Evolutionary conservation across 1,284 basidiomycete species (phyloP).

Genomic region (Ustilago loliicola): DNA sequence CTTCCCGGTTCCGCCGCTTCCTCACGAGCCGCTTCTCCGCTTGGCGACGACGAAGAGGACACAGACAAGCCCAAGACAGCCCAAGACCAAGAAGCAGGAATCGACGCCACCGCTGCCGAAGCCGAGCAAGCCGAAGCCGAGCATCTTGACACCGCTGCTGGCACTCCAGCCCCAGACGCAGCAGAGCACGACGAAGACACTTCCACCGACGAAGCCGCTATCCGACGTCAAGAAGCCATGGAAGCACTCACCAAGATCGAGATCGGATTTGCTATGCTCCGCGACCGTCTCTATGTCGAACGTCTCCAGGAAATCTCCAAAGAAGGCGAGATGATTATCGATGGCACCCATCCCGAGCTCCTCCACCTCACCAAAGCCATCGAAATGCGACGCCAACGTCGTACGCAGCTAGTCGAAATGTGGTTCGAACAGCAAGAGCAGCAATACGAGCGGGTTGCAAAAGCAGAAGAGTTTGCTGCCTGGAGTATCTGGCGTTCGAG

Average conservation of each 20-base stretch:
- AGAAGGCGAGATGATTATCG: conserved; percentile 74
- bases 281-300: conserved; percentile 75
- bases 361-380: conserved; percentile 77
- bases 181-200: conserved; percentile 56
- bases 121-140: conserved; percentile 37
- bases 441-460: conserved; percentile 80
- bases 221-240: conserved; percentile 72
- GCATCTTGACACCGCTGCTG: conserved; percentile 46
- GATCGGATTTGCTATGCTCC: conserved; percentile 74
- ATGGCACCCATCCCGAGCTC: conserved; percentile 83
- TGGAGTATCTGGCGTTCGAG: conserved; percentile 76
- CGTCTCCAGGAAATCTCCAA: conserved; percentile 74
- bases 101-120: conserved; percentile 23
- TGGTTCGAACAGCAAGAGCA: conserved; percentile 77
- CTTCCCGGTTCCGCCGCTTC: conserved; percentile 54
- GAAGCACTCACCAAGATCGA: conserved; percentile 74
- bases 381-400: conserved; percentile 68
- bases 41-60: conserved; percentile 50
- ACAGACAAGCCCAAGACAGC: conserved; percentile 31
- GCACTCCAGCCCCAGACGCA: conserved; percentile 47
- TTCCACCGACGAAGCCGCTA: conserved; percentile 63
- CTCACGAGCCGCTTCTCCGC: conserved; percentile 53
- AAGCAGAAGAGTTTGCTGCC: conserved; percentile 75
- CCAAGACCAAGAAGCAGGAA: conserved; percentile 15
- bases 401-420: conserved; percentile 68